Evolutionary conservation across 306 rosid genomes (phyloP).

Genomic region (Casuarina cunninghamiana): DNA sequence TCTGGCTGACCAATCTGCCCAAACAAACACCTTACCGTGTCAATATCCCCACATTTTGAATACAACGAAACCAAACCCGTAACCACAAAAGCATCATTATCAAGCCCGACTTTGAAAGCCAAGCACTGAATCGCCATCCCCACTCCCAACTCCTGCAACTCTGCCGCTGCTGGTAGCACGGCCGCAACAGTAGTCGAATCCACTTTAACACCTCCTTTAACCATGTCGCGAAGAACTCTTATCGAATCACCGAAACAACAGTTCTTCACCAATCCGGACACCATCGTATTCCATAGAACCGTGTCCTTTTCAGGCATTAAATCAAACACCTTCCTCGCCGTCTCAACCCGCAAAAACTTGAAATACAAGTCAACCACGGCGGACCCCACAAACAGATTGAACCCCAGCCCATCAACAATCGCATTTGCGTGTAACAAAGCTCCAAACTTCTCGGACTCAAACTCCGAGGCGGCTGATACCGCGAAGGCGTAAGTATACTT

Average conservation of each 20-base stretch:
- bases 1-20: slow-evolving; percentile 57
- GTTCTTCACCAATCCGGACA: slow-evolving; percentile 70
- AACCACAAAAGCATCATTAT: slow-evolving; percentile 52
- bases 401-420: slow-evolving; percentile 59
- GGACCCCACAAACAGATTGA: slow-evolving; percentile 64
- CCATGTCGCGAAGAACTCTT: slow-evolving; percentile 54
- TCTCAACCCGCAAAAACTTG: slow-evolving; percentile 52
- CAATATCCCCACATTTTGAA: slow-evolving; percentile 67
- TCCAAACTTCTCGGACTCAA: slow-evolving; percentile 43
- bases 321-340: slow-evolving; percentile 82
- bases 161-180: slow-evolving; percentile 76
- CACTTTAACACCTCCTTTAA: slow-evolving; percentile 39
- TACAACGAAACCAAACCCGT: slow-evolving; percentile 86
- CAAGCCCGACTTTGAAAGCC: slow-evolving; percentile 66
- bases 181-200: slow-evolving; percentile 66
- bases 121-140: slow-evolving; percentile 74
- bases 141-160: slow-evolving; percentile 59
- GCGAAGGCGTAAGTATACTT: slow-evolving; percentile 65
- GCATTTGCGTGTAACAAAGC: slow-evolving; percentile 65
- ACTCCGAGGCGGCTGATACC: slow-evolving; percentile 53
- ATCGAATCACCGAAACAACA: slow-evolving; percentile 50
- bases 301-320: slow-evolving; percentile 61
- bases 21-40: slow-evolving; percentile 58
- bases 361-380: slow-evolving; percentile 61
- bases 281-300: slow-evolving; percentile 80